Base-by-base conservation (phyloP, 2,329 filamentous ascomycete genomes). In the Neobulgaria alba region DNA sequence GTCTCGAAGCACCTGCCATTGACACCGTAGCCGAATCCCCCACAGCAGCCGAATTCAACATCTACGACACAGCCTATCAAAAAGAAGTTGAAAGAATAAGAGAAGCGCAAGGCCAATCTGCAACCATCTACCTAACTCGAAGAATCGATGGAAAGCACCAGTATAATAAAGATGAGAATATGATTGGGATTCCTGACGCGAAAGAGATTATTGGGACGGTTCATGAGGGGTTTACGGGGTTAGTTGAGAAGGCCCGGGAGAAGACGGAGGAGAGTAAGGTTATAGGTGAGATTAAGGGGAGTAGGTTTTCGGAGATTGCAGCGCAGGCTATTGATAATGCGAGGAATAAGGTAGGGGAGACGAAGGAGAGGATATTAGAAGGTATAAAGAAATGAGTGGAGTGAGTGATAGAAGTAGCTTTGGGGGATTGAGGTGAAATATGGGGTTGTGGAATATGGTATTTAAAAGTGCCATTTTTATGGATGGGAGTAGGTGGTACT, bases 41-140 rank as follows among this genome's bases (percentile, higher is more conserved):
- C 2, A 82, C 82, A 0, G 82, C 81, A 1, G 84, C 85, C 4
- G 87, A 93, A 45, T 86, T 86, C 53, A 80, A 92, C 57, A 82
- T 96, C 43, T 95, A 95, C 60, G 86, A 94, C 60, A 77, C 75
- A 1, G 90, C 90, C 0, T 95, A 94, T 59, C 78, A 85, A 56
- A 76, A 84, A 46, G 86, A 95, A 63, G 75, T 92, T 19, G 74
- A 82, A 43, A 74, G 81, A 12, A 90, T 95, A 54, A 63, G 74
- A 20, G 61, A 66, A 48, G 57, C 64, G 47, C 56, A 67, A 52
- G 65, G 68, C 42, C 60, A 63, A 18, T 56, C 60, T 23, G 68
- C 78, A 1, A 79, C 70, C 14, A 67, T 85, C 12, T 83, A 81
- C 51, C 57, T 73, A 17, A 74, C 64, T 1, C 61, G 71, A 20